Evolutionary conservation across 2,329 filamentous ascomycete species (phyloP).

Genomic region (Penicillium sp.): DNA sequence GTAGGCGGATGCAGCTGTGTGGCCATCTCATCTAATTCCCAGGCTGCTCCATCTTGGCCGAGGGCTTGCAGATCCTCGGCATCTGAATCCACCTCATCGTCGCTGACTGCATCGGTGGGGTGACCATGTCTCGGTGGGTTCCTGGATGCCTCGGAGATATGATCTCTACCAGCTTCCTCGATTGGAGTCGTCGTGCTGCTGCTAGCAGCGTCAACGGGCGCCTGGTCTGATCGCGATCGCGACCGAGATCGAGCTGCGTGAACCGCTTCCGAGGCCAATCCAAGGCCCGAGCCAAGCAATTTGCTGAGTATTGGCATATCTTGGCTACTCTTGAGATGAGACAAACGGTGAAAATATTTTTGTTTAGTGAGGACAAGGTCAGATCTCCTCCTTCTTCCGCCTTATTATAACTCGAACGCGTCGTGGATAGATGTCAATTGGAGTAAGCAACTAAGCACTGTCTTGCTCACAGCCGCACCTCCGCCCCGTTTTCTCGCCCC

Average conservation of each 20-base stretch:
- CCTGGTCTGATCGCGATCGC: not conserved
- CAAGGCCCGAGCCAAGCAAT: constrained; percentile 1
- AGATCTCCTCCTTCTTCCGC: no score
- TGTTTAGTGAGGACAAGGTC: no score
- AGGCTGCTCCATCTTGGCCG: constrained; percentile 7
- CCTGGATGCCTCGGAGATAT: not conserved
- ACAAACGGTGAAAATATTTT: no score
- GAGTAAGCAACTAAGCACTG: no score
- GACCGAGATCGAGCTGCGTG: constrained; percentile 3
- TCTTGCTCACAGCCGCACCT: no score
- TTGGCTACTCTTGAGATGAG: no score
- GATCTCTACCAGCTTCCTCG: not conserved
- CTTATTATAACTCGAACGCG: no score
- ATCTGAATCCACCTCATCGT: constrained; percentile 1
- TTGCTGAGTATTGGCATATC: constrained; percentile 1
- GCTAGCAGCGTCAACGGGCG: not conserved
- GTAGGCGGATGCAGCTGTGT: constrained; percentile 4
- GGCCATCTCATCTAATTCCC: constrained; percentile 11
- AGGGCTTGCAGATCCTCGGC: not conserved
- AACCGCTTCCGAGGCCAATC: constrained; percentile 6
- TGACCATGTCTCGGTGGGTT: no score
- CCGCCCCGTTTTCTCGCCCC: no score
- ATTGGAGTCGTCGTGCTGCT: not conserved
- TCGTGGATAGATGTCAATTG: no score
- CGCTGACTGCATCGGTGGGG: not conserved